phyloP scores from a whole-genome alignment of 495 filamentous ascomycete genomes.

The Penicillium crystallinum region DNA sequence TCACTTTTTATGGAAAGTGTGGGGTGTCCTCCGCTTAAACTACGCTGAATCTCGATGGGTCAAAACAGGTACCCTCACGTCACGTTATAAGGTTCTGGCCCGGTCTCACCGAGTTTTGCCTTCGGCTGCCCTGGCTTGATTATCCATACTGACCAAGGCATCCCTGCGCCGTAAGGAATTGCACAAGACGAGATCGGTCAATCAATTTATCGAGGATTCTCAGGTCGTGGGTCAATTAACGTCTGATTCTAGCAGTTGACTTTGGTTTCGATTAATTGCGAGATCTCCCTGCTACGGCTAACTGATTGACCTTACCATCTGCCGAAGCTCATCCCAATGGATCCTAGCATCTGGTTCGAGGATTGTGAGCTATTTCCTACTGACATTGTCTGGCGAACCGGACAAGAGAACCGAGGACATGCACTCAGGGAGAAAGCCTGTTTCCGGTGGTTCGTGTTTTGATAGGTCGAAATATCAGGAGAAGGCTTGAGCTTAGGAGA shows the following conservation, averaged over 20 bases:
- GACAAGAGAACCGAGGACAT: constrained; percentile 16
- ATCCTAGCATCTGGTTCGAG: constrained; percentile 1
- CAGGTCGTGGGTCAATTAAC: no score
- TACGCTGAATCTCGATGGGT: neutral
- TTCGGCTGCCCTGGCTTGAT: neutral
- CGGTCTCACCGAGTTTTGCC: neutral
- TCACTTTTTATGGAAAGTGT: neutral
- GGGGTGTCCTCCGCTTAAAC: neutral
- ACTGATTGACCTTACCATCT: neutral
- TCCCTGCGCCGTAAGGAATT: no score
- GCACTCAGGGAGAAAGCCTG: neutral
- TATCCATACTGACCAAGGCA: neutral
- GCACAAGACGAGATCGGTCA: no score
- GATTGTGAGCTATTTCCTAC: constrained; percentile 6
- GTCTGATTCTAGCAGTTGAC: neutral
- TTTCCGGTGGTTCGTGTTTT: neutral
- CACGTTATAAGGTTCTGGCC: neutral
- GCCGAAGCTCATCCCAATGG: constrained; percentile 4
- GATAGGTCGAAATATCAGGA: constrained; percentile 2
- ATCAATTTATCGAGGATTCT: neutral
- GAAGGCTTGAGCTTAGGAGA: neutral
- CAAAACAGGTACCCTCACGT: neutral
- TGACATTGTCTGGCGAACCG: constrained; percentile 20
- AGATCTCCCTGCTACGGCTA: no score
- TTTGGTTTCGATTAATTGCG: neutral